Conservation (phyloP, 2,329 filamentous ascomycete genomes). For the Emmonsiellopsis sp. region DNA sequence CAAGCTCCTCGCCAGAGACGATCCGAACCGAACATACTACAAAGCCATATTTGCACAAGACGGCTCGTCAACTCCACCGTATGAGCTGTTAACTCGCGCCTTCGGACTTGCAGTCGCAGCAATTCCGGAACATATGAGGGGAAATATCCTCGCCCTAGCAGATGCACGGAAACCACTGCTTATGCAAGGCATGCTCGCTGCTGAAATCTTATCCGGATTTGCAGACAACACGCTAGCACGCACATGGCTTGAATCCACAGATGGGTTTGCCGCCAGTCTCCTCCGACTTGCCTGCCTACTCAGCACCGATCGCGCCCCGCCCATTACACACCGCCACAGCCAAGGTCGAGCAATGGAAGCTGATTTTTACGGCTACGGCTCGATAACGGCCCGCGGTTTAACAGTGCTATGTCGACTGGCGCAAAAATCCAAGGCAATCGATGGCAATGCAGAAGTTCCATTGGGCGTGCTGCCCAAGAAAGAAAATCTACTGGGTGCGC, state of each 20-base stretch:
- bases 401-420: conserved; percentile 58
- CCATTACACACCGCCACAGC: conserved; percentile 25
- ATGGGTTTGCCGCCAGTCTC: conserved; percentile 74
- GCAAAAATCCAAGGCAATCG: conserved; percentile 53
- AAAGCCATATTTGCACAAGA: conserved; percentile 72
- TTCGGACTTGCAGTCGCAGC: conserved; percentile 82
- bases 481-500: conserved; percentile 57
- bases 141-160: conserved; percentile 56
- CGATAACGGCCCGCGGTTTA: conserved; percentile 59
- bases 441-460: conserved; percentile 47
- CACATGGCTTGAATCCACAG: conserved; percentile 72
- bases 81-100: conserved; percentile 74
- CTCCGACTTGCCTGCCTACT: conserved; percentile 67
- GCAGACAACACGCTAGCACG: conserved; percentile 65
- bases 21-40: conserved; percentile 82
- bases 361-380: conserved; percentile 34
- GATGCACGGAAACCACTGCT: conserved; percentile 80
- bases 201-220: conserved; percentile 75
- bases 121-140: conserved; percentile 62
- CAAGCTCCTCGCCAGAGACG: conserved; percentile 84
- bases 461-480: conserved; percentile 56
- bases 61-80: conserved; percentile 47
- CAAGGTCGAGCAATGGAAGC: conserved; percentile 30
- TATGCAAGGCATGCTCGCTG: conserved; percentile 84
- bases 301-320: conserved; percentile 48